A percentile compares a stretch with the other conserved stretches of the same genome.
Conservation (phyloP, 1,284 basidiomycete species). For the Filobasidium uniguttulatum region DNA sequence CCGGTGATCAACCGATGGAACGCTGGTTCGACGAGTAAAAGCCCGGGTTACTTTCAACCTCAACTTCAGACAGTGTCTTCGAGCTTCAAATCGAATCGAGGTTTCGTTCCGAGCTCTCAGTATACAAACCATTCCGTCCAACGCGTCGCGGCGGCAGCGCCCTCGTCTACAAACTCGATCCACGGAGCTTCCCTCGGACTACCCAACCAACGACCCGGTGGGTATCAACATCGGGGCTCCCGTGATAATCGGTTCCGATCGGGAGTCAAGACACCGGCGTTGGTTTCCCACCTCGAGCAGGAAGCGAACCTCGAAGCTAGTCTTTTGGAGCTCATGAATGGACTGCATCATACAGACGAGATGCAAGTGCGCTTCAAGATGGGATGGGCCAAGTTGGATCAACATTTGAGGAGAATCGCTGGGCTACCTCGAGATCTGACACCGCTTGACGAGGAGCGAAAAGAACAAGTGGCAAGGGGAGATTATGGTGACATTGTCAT, state of each 20-base stretch:
- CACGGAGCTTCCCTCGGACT: not conserved
- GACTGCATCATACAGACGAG: conserved; percentile 83
- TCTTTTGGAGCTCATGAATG: conserved; percentile 56
- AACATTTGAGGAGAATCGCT: conserved; percentile 55
- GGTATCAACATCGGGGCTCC: not conserved
- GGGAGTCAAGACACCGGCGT: not conserved
- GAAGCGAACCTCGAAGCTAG: conserved; percentile 34
- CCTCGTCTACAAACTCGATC: not conserved
- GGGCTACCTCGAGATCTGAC: conserved; percentile 25
- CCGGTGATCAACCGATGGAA: not conserved
- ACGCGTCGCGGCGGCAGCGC: not conserved
- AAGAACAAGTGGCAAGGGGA: conserved; percentile 6
- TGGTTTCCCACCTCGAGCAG: conserved; percentile 16
- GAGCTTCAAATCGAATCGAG: not conserved
- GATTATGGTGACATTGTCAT: conserved; percentile 15
- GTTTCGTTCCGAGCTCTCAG: not conserved
- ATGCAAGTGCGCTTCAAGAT: conserved; percentile 66
- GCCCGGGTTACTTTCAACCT: not conserved
- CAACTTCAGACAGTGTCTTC: not conserved
- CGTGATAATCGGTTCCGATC: not conserved
- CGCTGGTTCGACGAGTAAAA: not conserved
- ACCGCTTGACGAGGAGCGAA: conserved; percentile 1
- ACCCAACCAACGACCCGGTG: not conserved
- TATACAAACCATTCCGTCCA: not conserved
- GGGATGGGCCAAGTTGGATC: conserved; percentile 68